A percentile compares a stretch with the other conserved stretches of the same genome.
phyloP scores from a whole-genome alignment of 2,329 filamentous ascomycete species.

The Fusarium incarnatum region DNA sequence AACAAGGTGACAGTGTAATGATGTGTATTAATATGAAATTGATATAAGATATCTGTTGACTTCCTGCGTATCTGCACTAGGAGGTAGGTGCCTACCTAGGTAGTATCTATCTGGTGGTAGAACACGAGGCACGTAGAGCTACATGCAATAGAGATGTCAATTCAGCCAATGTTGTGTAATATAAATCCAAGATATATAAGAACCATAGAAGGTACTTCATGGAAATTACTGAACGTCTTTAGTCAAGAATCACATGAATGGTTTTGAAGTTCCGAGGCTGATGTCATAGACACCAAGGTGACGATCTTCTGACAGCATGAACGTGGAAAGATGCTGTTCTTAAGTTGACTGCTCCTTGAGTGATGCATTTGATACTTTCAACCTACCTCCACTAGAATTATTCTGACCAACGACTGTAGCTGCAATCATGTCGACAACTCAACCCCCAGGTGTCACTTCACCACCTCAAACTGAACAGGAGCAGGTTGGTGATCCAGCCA shows the following conservation, averaged over 20 bases:
- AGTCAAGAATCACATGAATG: neutral
- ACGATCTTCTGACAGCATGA: slow-evolving; percentile 22
- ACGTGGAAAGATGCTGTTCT: too few relatives aligned
- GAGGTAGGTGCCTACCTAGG: too few relatives aligned
- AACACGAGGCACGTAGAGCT: neutral
- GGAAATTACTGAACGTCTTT: neutral
- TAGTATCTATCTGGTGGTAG: too few relatives aligned
- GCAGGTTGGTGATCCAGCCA: neutral
- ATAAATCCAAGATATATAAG: neutral
- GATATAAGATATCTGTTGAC: neutral
- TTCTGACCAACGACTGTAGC: neutral
- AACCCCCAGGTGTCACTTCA: slow-evolving; percentile 8
- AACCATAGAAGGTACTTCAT: neutral
- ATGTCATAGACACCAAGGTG: slow-evolving; percentile 17
- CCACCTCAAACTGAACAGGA: slow-evolving; percentile 19
- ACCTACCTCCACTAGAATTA: too few relatives aligned
- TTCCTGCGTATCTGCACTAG: too few relatives aligned
- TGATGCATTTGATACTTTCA: neutral
- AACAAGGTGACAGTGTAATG: neutral
- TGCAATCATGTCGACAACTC: neutral
- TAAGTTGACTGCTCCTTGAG: neutral
- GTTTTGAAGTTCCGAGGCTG: neutral
- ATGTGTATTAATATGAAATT: neutral
- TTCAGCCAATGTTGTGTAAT: neutral
- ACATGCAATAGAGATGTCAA: neutral